Percentiles rank a stretch among this genome's conserved stretches.
Evolutionary conservation across 345 rosid species (phyloP).

Genomic region (Firmiana major): DNA sequence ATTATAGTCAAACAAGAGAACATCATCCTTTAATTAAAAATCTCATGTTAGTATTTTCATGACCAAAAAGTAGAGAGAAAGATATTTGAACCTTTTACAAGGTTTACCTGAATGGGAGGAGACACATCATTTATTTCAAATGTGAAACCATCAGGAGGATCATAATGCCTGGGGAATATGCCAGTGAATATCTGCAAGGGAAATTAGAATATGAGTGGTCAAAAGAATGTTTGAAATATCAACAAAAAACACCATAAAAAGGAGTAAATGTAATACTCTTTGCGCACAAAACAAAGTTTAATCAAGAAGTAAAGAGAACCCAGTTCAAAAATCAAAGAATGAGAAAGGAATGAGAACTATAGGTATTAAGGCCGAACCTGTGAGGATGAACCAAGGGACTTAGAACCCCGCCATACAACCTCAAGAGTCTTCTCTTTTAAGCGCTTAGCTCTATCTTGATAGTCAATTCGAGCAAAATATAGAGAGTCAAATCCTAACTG

Average conservation of each 20-base stretch:
- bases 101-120: slow-evolving; percentile 77
- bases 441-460: slow-evolving; percentile 90
- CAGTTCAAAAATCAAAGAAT: slow-evolving; percentile 1
- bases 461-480: slow-evolving; percentile 91
- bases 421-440: slow-evolving; percentile 77
- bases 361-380: slow-evolving; percentile 47
- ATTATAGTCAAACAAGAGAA: slow-evolving; percentile 73
- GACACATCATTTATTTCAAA: slow-evolving; percentile 89
- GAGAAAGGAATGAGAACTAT: slow-evolving; percentile 15
- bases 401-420: slow-evolving; percentile 88
- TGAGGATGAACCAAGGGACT: slow-evolving; percentile 84
- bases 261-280: not conserved
- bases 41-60: slow-evolving; percentile 19
- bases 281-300: not conserved
- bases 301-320: not conserved
- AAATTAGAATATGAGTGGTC: not conserved
- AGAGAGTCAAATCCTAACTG: slow-evolving; percentile 95
- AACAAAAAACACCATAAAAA: not conserved
- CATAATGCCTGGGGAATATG: slow-evolving; percentile 81
- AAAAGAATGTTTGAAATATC: not conserved
- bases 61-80: slow-evolving; percentile 8
- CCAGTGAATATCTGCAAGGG: slow-evolving; percentile 81
- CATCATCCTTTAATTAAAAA: slow-evolving; percentile 59
- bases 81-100: slow-evolving; percentile 1
- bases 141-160: slow-evolving; percentile 86